Percentiles rank a stretch among this genome's conserved stretches.
Conservation (phyloP, 1,284 basidiomycete genomes). For the Ceratobasidium sp. region DNA sequence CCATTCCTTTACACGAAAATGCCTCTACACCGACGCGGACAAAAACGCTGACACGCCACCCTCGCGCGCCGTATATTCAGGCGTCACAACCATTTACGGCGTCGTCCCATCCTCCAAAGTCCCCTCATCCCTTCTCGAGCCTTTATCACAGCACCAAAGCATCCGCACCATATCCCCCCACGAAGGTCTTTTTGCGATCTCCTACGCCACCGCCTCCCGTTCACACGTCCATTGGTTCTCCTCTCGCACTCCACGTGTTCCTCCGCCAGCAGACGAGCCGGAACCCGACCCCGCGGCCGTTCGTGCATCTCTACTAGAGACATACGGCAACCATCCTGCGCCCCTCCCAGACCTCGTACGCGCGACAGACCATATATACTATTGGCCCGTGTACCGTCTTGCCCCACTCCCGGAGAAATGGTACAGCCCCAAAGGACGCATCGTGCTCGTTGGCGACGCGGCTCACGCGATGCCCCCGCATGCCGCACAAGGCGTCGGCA, state of each 20-base stretch:
- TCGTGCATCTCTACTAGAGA: conserved; percentile 26
- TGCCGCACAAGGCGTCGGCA: conserved; percentile 39
- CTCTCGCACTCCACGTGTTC: conserved; percentile 31
- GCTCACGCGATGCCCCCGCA: conserved; percentile 43
- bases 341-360: conserved; percentile 37
- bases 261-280: conserved; percentile 28
- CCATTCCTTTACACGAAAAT: conserved; percentile 36
- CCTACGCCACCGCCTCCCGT: conserved; percentile 34
- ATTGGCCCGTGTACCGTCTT: conserved; percentile 42
- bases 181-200: conserved; percentile 41
- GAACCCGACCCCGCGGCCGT: conserved; percentile 32
- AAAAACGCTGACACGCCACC: neutral
- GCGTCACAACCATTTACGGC: conserved; percentile 42
- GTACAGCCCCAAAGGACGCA: conserved; percentile 39
- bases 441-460: conserved; percentile 39
- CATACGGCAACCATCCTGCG: conserved; percentile 37
- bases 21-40: conserved; percentile 12
- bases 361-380: conserved; percentile 41
- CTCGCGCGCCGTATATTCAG: conserved; percentile 37
- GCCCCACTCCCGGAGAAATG: conserved; percentile 26
- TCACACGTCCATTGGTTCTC: conserved; percentile 41
- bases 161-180: conserved; percentile 43
- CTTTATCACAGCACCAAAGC: conserved; percentile 36
- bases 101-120: conserved; percentile 39
- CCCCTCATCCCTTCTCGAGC: conserved; percentile 18